A percentile compares a stretch with the other conserved stretches of the same genome.
phyloP scores from a whole-genome alignment of 78 protist genomes.

The Capsaspora owczarzaki region DNA sequence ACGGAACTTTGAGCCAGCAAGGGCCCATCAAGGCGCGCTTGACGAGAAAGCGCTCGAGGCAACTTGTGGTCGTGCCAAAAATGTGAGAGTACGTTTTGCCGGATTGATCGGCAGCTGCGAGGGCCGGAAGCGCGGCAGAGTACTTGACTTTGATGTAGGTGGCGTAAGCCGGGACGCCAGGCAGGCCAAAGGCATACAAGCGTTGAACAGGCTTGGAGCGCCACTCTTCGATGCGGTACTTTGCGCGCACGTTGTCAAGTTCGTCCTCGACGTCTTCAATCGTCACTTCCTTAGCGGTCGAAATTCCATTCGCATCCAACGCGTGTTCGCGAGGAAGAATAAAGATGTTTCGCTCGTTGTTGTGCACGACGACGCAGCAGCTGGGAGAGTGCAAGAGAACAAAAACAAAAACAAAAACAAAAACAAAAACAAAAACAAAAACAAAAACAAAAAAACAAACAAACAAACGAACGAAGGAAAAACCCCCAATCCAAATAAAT shows the following conservation, averaged over 20 bases:
- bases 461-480: too few relatives aligned
- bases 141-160: not conserved
- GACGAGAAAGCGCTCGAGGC: constrained; percentile 63
- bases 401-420: too few relatives aligned
- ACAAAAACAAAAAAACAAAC: too few relatives aligned
- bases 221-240: not conserved
- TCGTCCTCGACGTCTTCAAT: constrained; percentile 19
- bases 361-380: constrained; percentile 31
- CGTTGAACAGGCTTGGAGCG: constrained; percentile 18
- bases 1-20: constrained; percentile 55
- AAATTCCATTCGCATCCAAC: not conserved
- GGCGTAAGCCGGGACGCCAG: constrained; percentile 9
- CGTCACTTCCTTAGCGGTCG: not conserved
- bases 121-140: not conserved
- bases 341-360: constrained; percentile 27
- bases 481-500: too few relatives aligned
- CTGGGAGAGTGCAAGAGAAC: not conserved
- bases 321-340: constrained; percentile 31
- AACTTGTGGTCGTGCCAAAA: constrained; percentile 64
- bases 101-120: not conserved
- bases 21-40: constrained; percentile 84
- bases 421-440: too few relatives aligned
- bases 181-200: constrained; percentile 54
- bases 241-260: not conserved
- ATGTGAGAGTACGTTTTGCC: constrained; percentile 30